Percentiles rank a stretch among this genome's conserved stretches.
phyloP scores from a whole-genome alignment of 2,329 filamentous ascomycete species.

The Alternaria metachromatica region DNA sequence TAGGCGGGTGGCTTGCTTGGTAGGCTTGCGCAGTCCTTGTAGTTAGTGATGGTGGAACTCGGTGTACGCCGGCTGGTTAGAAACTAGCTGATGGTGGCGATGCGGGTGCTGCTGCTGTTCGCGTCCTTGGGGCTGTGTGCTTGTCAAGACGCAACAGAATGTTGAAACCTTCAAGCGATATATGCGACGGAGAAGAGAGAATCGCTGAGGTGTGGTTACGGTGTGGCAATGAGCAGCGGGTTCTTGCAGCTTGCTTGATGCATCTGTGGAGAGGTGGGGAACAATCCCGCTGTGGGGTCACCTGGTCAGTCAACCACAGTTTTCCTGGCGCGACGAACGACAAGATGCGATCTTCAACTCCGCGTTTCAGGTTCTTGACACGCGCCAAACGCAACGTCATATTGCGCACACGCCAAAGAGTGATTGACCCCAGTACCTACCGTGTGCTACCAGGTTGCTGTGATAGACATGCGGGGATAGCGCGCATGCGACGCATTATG shows the following conservation, averaged over 20 bases:
- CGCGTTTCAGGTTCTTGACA: neutral
- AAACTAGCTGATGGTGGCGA: neutral
- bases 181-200: neutral
- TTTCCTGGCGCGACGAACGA: neutral
- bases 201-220: neutral
- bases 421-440: neutral
- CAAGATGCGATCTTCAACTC: neutral
- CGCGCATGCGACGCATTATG: slow-evolving; percentile 10
- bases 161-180: neutral
- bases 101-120: neutral
- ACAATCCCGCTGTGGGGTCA: neutral
- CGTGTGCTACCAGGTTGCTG: neutral
- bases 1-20: neutral
- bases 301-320: neutral
- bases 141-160: neutral
- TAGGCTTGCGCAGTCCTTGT: neutral
- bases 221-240: slow-evolving; percentile 10
- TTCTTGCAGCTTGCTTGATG: slow-evolving; percentile 3
- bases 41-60: neutral
- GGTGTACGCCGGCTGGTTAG: neutral
- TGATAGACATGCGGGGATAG: neutral
- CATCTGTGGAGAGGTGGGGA: neutral
- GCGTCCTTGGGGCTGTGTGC: neutral
- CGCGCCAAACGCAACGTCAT: neutral
- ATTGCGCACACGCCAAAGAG: neutral